Evolutionary conservation across 306 rosid genomes (phyloP).

Genomic region (Gastrolobium bilobum): DNA sequence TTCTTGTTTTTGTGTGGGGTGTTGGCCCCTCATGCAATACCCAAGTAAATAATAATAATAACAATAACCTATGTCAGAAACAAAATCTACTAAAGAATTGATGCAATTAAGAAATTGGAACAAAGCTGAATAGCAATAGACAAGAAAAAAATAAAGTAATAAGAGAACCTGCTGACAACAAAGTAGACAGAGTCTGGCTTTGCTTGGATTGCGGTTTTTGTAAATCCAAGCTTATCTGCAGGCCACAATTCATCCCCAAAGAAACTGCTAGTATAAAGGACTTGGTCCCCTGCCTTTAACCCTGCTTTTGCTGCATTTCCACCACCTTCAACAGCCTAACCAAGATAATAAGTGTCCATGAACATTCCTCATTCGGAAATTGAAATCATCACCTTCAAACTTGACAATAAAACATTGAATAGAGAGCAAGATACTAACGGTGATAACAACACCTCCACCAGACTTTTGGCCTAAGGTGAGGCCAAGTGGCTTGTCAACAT

Average conservation of each 20-base stretch:
- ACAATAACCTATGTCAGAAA: background rate
- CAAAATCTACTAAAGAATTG: background rate
- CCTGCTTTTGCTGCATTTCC: conserved; percentile 99
- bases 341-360: conserved; percentile 28
- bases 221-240: conserved; percentile 97
- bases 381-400: conserved; percentile 22
- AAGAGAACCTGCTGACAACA: conserved; percentile 87
- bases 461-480: conserved; percentile 95
- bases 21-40: no score
- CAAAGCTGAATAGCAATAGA: conserved; percentile 17
- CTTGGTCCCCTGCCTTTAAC: conserved; percentile 90
- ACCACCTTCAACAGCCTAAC: conserved; percentile 91
- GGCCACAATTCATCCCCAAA: conserved; percentile 99
- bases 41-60: no score
- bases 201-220: conserved; percentile 96
- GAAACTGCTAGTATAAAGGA: conserved; percentile 95
- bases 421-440: conserved; percentile 60
- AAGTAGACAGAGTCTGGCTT: conserved; percentile 96
- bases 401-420: background rate
- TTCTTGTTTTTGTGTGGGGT: no score
- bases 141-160: background rate
- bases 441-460: conserved; percentile 80
- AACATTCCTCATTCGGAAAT: conserved; percentile 38
- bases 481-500: conserved; percentile 97
- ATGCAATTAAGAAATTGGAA: conserved; percentile 36